Evolutionary conservation across 2,329 filamentous ascomycete genomes (phyloP), one percentile per base, ranked within the genome.

Genomic region (Coniochaeta sp.): DNA sequence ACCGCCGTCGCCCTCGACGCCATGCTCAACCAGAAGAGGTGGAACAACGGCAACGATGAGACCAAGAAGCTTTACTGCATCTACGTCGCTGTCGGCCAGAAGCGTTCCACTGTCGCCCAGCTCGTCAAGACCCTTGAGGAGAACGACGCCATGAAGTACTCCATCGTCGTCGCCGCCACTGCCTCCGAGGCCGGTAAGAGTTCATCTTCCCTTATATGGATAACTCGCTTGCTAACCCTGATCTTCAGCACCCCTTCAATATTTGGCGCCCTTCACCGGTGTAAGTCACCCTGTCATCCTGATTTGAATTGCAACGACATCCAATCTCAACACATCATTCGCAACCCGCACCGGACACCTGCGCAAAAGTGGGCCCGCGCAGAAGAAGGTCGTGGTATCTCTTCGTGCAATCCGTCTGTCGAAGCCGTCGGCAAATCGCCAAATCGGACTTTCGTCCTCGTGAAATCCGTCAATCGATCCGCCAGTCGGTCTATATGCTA

Each of bases 81-180:
- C 77, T 99, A 99, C 85, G 94, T 97, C 67, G 94, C 94, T 69
- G 86, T 99, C 65, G 94, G 94, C 69, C 94, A 99, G 85, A 99
- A 99, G 86, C 91, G 94, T 75, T 97, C 94, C 65, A 99, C 94
- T 64, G 92, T 99, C 65, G 94, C 94, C 63, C 94, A 99, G 83
- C 86, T 99, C 67, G 94, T 99, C 82, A 91, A 97, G 89, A 97
- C 94, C 60, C 89, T 99, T 54, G 92, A 97, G 85, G 92, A 97
- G 87, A 96, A 96, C 74, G 91, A 97, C 66, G 91, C 94, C 70
- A 95, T 99, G 91, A 96, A 96, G 81, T 99, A 97, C 84, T 86
- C 81, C 61, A 85, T 96, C 61, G 73, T 99, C 60, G 90, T 97
- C 61, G 94, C 94, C 61, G 94, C 94, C 65, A 99, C 94, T 57